A percentile compares a stretch with the other conserved stretches of the same genome.
Evolutionary conservation across 2,329 filamentous ascomycete genomes (phyloP).

Genomic region (Verticillium albo-atrum): DNA sequence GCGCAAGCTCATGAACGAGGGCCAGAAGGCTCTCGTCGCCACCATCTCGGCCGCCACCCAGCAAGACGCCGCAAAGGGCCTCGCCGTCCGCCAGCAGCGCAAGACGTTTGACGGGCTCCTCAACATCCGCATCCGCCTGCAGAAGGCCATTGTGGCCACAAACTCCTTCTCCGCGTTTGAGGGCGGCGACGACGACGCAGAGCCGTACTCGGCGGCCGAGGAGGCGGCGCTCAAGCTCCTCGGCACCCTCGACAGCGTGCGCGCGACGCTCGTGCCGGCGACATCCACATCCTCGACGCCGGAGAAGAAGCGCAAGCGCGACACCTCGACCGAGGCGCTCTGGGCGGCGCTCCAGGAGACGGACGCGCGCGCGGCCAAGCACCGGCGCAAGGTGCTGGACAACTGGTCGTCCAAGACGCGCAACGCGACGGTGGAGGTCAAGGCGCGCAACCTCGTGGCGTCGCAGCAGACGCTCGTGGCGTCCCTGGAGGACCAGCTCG

Average conservation of each 20-base stretch:
- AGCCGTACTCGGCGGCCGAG: conserved; percentile 72
- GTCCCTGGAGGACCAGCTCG: conserved; percentile 64
- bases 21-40: conserved; percentile 61
- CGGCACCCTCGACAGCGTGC: conserved; percentile 71
- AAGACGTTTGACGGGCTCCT: conserved; percentile 83
- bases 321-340: conserved; percentile 56
- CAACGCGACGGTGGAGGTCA: conserved; percentile 50
- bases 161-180: conserved; percentile 63
- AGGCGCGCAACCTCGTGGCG: conserved; percentile 51
- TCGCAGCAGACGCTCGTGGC: conserved; percentile 60
- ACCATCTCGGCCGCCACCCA: conserved; percentile 61
- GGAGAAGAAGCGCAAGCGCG: conserved; percentile 60
- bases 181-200: conserved; percentile 32
- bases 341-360: conserved; percentile 67
- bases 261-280: conserved; percentile 52
- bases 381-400: conserved; percentile 70
- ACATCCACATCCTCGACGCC: conserved; percentile 27
- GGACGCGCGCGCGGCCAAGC: conserved; percentile 54
- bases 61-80: conserved; percentile 78
- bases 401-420: conserved; percentile 82
- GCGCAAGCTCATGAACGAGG: conserved; percentile 62
- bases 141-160: conserved; percentile 80
- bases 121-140: conserved; percentile 85
- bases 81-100: conserved; percentile 80
- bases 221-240: conserved; percentile 80